Conservation (phyloP, 805 yeast species). For the Candida lessepsii region DNA sequence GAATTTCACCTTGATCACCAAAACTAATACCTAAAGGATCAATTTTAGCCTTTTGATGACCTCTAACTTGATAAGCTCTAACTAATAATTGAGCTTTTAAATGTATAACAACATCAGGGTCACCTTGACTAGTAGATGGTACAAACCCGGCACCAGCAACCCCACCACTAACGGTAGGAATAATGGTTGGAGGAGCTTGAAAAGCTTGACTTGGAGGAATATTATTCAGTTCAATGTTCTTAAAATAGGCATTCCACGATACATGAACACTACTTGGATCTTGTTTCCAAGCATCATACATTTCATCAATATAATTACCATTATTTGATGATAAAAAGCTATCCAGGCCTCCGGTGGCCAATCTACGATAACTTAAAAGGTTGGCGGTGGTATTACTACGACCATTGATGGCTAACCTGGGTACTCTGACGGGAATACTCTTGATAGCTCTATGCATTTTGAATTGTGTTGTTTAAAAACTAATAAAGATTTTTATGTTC, state of each 20-base stretch:
- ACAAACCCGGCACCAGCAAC: slow-evolving; percentile 51
- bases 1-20: slow-evolving; percentile 64
- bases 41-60: slow-evolving; percentile 90
- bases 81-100: slow-evolving; percentile 94
- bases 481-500: slow-evolving; percentile 4
- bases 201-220: slow-evolving; percentile 76
- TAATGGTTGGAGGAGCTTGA: slow-evolving; percentile 86
- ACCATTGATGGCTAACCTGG: neutral
- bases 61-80: slow-evolving; percentile 98
- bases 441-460: slow-evolving; percentile 45
- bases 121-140: slow-evolving; percentile 47
- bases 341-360: slow-evolving; percentile 43
- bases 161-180: slow-evolving; percentile 80
- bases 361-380: neutral
- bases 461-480: neutral
- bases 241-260: slow-evolving; percentile 97
- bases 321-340: slow-evolving; percentile 78
- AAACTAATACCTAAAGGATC: slow-evolving; percentile 93
- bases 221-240: slow-evolving; percentile 72
- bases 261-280: slow-evolving; percentile 92
- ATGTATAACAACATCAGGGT: slow-evolving; percentile 76
- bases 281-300: slow-evolving; percentile 91
- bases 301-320: slow-evolving; percentile 93
- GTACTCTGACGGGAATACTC: slow-evolving; percentile 18
- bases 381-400: neutral